Percentiles rank a stretch among this genome's conserved stretches.
phyloP scores from a whole-genome alignment of 257 asterid species.

The Gentiana macrophylla region DNA sequence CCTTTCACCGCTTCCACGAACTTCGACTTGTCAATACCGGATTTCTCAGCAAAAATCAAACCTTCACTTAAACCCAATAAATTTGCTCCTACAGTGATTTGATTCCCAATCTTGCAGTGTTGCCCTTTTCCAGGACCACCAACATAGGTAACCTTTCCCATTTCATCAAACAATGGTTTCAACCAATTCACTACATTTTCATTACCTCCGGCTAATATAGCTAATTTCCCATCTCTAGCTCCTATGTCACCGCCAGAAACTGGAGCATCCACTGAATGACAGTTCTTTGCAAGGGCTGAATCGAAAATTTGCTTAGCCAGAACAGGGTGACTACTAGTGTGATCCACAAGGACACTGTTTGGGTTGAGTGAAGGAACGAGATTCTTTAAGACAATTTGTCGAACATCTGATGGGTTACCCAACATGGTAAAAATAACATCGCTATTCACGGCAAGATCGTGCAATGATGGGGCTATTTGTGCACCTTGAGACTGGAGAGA shows the following conservation, averaged over 20 bases:
- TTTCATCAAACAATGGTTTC: conserved; percentile 50
- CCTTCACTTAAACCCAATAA: conserved; percentile 84
- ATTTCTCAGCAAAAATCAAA: conserved; percentile 61
- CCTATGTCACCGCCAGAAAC: conserved; percentile 85
- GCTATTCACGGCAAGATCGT: conserved; percentile 36
- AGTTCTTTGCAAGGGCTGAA: conserved; percentile 34
- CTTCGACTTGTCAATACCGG: conserved; percentile 52
- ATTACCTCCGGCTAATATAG: conserved; percentile 67
- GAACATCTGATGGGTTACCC: conserved; percentile 91
- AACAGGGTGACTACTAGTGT: conserved; percentile 65
- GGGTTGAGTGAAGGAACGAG: conserved; percentile 45
- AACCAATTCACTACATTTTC: conserved; percentile 56
- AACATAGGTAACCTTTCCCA: conserved; percentile 55
- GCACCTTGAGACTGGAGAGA: conserved; percentile 66
- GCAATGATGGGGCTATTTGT: conserved; percentile 30
- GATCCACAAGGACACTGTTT: conserved; percentile 50
- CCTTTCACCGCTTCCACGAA: conserved; percentile 70
- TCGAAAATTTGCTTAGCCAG: conserved; percentile 43
- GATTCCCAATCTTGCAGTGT: conserved; percentile 78
- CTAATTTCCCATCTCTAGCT: conserved; percentile 61
- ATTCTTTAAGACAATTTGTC: conserved; percentile 37
- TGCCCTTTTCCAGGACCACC: conserved; percentile 84
- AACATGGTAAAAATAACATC: conserved; percentile 72
- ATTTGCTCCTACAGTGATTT: conserved; percentile 53
- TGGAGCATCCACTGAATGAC: conserved; percentile 66